A percentile compares a stretch with the other conserved stretches of the same genome.
These are phyloP conservation scores for Globisporangium polare DNA, from an alignment of 352 stramenopile species.

Conservation along the genomic window DNA sequence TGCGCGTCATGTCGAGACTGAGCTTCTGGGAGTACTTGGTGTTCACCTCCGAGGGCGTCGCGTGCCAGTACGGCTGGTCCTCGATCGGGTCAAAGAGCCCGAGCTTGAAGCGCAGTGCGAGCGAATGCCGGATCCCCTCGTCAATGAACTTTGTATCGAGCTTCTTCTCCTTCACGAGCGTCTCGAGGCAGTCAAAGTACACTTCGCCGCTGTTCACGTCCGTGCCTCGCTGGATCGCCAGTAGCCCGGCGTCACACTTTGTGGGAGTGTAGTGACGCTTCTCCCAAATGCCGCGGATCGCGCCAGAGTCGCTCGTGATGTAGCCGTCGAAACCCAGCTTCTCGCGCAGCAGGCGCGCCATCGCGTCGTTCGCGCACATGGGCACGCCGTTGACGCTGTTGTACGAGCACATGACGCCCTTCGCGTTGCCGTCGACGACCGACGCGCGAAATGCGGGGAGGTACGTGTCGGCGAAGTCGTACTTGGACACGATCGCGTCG, in stretches of 20 bases:
- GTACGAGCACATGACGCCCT: slow-evolving; percentile 96
- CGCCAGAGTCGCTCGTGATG: slow-evolving; percentile 93
- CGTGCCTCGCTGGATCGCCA: slow-evolving; percentile 70
- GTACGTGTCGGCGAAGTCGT: slow-evolving; percentile 94
- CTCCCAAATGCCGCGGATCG: slow-evolving; percentile 82
- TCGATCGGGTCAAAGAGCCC: slow-evolving; percentile 90
- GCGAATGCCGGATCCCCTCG: slow-evolving; percentile 55
- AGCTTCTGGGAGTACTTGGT: slow-evolving; percentile 55
- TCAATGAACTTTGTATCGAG: slow-evolving; percentile 49
- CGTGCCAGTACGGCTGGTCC: slow-evolving; percentile 76
- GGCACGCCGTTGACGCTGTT: slow-evolving; percentile 94
- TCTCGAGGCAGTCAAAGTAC: slow-evolving; percentile 69
- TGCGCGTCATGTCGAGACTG: slow-evolving; percentile 67
- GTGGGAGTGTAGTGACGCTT: slow-evolving; percentile 76
- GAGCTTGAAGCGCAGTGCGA: slow-evolving; percentile 89
- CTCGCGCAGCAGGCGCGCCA: slow-evolving; percentile 73
- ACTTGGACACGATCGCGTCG: slow-evolving; percentile 83
- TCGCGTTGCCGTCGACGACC: slow-evolving; percentile 73
- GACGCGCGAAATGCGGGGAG: slow-evolving; percentile 82
- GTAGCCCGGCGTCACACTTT: slow-evolving; percentile 51
- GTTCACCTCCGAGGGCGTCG: slow-evolving; percentile 67
- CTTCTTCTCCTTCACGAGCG: slow-evolving; percentile 46
- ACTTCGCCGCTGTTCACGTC: slow-evolving; percentile 88
- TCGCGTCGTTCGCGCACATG: slow-evolving; percentile 84
- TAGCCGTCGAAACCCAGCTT: slow-evolving; percentile 91